Evolutionary conservation across 495 filamentous ascomycete genomes (phyloP), one percentile per base, ranked within the genome.

Genomic region (Trichoderma parareesei): DNA sequence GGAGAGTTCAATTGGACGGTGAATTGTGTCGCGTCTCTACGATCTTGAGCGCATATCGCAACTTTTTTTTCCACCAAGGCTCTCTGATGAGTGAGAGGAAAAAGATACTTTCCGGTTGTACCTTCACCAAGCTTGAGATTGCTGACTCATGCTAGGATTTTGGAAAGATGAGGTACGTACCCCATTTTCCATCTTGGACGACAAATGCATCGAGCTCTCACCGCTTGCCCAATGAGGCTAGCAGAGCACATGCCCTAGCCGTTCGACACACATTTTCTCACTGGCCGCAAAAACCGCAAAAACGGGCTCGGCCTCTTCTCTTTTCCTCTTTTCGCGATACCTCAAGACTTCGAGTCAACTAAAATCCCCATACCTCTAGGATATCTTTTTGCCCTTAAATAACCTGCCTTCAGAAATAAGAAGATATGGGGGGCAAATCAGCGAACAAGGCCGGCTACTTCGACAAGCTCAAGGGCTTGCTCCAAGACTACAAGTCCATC

Each of bases 351-450:
- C 33, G 5, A 53, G 38, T 48, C 62, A 63, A 27, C 13, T 42
- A 48, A 40, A 38, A 42, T n/a, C 11, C 11, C 38, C 14, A 41
- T 20, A 62, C 49, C 27, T 66, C 57, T 68, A 60, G 73, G 67
- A 72, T 67, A 69, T 70, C 67, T 64, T 73, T 72, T 74, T 86
- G 87, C 87, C 91, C 91, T 96, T 93, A 96, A 96, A 94, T 75
- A 94, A 87, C 91, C 91, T 93, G 82, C 88, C 91, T 94, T 93
- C 91, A 89, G 71, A 73, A 77, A 78, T 82, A 96, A 94, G 91
- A 90, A 96, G 92, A 92, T 82, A 98, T 98, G 94, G 94, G 94
- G 93, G 94, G 93, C 92, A 97, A 89, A 82, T 85, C 88, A 66
- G 86, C 79, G 72, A 92, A 87, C 86, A 98, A 98, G 87, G 86